Evolutionary conservation across 106 monocot genomes (phyloP).

Genomic region (Phalaenopsis aphrodite): DNA sequence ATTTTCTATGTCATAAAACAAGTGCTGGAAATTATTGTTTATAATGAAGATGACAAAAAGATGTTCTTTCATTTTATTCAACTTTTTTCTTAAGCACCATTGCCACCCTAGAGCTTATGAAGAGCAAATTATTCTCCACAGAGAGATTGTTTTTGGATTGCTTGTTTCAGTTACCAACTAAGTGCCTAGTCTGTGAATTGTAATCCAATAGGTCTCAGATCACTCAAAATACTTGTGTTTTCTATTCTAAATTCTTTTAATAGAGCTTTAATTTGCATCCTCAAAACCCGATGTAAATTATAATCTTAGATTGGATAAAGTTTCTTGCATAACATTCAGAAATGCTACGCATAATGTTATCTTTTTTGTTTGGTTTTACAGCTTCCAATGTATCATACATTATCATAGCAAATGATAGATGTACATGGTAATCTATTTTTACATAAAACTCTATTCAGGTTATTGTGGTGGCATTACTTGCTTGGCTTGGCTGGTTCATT

Average conservation of each 20-base stretch:
- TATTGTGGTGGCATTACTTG: constrained; percentile 56
- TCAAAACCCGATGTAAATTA: background rate
- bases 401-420: background rate
- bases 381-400: background rate
- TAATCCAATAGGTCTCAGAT: background rate
- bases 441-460: constrained; percentile 30
- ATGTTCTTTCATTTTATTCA: background rate
- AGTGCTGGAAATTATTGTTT: background rate
- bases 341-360: background rate
- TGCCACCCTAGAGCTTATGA: background rate
- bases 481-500: constrained; percentile 81
- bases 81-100: background rate
- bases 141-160: background rate
- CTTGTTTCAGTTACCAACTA: background rate
- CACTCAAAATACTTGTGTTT: background rate
- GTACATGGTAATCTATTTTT: background rate
- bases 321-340: background rate
- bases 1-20: background rate
- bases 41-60: background rate
- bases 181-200: background rate
- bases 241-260: background rate
- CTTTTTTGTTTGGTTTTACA: background rate
- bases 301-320: background rate
- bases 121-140: background rate
- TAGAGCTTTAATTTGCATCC: background rate